Evolutionary conservation across 1,284 basidiomycete genomes (phyloP).

Genomic region (Pseudozyma pruni): DNA sequence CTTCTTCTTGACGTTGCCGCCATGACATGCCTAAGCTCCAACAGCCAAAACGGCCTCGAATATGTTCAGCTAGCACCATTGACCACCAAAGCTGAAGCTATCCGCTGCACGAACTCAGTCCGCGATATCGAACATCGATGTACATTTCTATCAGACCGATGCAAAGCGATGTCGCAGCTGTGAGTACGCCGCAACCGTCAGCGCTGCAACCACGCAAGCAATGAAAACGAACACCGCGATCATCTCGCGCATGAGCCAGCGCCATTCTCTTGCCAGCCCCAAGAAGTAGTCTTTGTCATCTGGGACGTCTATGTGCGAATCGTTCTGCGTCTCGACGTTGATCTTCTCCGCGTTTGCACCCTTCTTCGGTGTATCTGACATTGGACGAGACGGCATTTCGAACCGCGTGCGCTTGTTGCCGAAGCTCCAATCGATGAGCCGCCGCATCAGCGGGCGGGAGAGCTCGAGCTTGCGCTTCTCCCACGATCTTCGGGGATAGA

Average conservation of each 20-base stretch:
- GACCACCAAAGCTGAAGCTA: no score
- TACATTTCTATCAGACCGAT: neutral
- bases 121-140: no score
- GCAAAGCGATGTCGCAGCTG: neutral
- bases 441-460: conserved; percentile 34
- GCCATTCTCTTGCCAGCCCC: conserved; percentile 29
- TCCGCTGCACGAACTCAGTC: no score
- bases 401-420: conserved; percentile 41
- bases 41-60: no score
- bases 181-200: neutral
- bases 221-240: conserved; percentile 16
- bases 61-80: no score
- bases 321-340: conserved; percentile 33
- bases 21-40: no score
- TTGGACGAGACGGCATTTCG: conserved; percentile 18
- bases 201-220: neutral
- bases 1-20: no score
- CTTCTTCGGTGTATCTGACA: neutral
- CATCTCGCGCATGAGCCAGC: conserved; percentile 51
- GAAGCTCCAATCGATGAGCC: conserved; percentile 49
- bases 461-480: conserved; percentile 28
- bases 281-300: conserved; percentile 23
- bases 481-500: conserved; percentile 39
- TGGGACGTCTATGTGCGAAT: conserved; percentile 15
- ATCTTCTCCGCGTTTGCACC: neutral